These are phyloP conservation scores for Cenchrus americanus DNA, from an alignment of 176 grass and related monocot genomes.

Conservation along the genomic window DNA sequence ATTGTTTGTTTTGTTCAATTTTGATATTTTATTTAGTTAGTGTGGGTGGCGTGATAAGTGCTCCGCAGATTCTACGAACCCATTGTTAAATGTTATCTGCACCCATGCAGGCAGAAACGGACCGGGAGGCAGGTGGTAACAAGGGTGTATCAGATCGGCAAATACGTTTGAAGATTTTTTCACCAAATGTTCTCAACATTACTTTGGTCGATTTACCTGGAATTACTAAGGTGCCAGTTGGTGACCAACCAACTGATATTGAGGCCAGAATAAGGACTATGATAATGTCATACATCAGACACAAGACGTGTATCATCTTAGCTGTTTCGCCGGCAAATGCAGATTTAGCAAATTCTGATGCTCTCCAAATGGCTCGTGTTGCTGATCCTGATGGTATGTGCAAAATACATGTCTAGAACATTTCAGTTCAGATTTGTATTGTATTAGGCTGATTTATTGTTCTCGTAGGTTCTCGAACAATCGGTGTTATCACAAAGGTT, in stretches of 20 bases:
- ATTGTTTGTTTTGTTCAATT: background rate
- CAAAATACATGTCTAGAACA: background rate
- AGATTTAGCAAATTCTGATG: conserved; percentile 97
- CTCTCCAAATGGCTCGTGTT: conserved; percentile 91
- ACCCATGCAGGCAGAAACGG: conserved; percentile 83
- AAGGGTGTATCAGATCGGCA: conserved; percentile 94
- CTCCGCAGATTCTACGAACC: background rate
- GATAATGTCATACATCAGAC: conserved; percentile 97
- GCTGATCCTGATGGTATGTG: conserved; percentile 92
- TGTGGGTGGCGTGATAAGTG: background rate
- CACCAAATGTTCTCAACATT: conserved; percentile 98
- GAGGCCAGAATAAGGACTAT: conserved; percentile 98
- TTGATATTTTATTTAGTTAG: conserved; percentile 2
- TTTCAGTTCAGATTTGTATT: conserved; percentile 19
- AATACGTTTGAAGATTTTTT: conserved; percentile 95
- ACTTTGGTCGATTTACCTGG: conserved; percentile 97
- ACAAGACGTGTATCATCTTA: conserved; percentile 97
- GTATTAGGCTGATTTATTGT: conserved; percentile 28
- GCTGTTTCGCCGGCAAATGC: conserved; percentile 99
- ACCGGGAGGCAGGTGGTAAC: conserved; percentile 85
- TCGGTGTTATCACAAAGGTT: conserved; percentile 99
- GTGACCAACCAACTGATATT: conserved; percentile 97
- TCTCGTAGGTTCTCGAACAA: conserved; percentile 91
- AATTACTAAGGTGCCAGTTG: conserved; percentile 98
- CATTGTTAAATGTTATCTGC: background rate